A percentile compares a stretch with the other conserved stretches of the same genome.
Conservation (phyloP, 108 stramenopile species). For the Nitzschia sp. region DNA sequence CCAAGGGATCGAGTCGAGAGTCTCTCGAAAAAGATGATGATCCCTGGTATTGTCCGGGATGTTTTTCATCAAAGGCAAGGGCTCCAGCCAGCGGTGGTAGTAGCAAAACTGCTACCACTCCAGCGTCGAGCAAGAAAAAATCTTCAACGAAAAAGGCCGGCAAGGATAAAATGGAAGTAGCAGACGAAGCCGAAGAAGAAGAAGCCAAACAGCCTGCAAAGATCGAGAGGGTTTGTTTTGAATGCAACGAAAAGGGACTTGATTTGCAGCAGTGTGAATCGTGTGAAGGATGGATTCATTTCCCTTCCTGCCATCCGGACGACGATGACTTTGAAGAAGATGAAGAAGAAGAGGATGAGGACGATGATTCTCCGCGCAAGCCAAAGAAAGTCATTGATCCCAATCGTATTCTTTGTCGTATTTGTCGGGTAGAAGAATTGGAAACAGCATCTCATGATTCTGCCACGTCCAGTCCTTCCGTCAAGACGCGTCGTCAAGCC, state of each 20-base stretch:
- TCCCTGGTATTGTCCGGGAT: conserved; percentile 86
- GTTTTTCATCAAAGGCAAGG: conserved; percentile 33
- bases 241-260: conserved; percentile 12
- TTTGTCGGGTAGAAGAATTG: conserved; percentile 18
- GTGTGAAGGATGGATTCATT: conserved; percentile 20
- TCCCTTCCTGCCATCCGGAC: conserved; percentile 1
- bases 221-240: conserved; percentile 3
- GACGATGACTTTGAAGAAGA: background rate
- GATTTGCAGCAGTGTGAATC: conserved; percentile 5
- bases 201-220: too few relatives aligned
- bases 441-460: background rate
- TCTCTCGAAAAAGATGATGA: conserved; percentile 74
- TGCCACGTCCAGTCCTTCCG: background rate
- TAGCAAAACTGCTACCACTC: too few relatives aligned
- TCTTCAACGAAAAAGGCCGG: background rate
- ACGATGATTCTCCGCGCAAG: background rate
- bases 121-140: conserved; percentile 20
- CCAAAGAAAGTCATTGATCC: background rate
- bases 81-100: too few relatives aligned
- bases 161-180: background rate
- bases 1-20: conserved; percentile 45
- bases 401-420: conserved; percentile 8
- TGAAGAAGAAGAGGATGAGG: background rate
- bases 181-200: conserved; percentile 23
- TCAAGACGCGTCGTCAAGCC: background rate